A percentile compares a stretch with the other conserved stretches of the same genome.
Evolutionary conservation across 2,329 filamentous ascomycete species (phyloP).

Genomic region (Erysiphe neolycopersici): DNA sequence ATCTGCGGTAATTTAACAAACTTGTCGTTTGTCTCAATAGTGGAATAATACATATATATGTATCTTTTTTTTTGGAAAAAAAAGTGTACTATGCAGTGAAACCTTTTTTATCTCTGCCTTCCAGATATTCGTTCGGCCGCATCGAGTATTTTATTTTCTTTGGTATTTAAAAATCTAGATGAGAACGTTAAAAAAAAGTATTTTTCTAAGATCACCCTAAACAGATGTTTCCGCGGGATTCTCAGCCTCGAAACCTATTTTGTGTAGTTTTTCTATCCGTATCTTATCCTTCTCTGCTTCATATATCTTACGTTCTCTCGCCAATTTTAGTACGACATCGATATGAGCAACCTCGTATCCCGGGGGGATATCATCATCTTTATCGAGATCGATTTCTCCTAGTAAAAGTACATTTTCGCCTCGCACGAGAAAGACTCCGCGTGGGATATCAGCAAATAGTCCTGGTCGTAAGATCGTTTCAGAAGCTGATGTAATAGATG

Average conservation of each 20-base stretch:
- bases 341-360: conserved; percentile 39
- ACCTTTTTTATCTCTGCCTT: too few species aligned
- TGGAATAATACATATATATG: too few species aligned
- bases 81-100: too few species aligned
- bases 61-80: too few species aligned
- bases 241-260: conserved; percentile 71
- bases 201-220: conserved; percentile 15
- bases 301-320: conserved; percentile 40
- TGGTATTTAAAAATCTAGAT: neutral
- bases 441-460: conserved; percentile 59
- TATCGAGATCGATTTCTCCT: conserved; percentile 90
- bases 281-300: conserved; percentile 51
- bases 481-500: conserved; percentile 18
- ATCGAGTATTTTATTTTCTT: too few species aligned
- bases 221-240: conserved; percentile 49
- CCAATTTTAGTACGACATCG: conserved; percentile 42
- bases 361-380: conserved; percentile 61
- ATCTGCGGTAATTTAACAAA: too few species aligned
- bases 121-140: too few species aligned
- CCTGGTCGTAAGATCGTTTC: conserved; percentile 15
- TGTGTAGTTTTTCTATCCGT: conserved; percentile 41
- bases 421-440: conserved; percentile 73
- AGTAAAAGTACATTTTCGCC: conserved; percentile 93
- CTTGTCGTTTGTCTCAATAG: too few species aligned
- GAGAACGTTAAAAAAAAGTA: neutral